Evolutionary conservation across 1,139 yeast genomes (phyloP), one percentile per base, ranked within the genome.

Genomic region (Geotrichum phurueaensis): DNA sequence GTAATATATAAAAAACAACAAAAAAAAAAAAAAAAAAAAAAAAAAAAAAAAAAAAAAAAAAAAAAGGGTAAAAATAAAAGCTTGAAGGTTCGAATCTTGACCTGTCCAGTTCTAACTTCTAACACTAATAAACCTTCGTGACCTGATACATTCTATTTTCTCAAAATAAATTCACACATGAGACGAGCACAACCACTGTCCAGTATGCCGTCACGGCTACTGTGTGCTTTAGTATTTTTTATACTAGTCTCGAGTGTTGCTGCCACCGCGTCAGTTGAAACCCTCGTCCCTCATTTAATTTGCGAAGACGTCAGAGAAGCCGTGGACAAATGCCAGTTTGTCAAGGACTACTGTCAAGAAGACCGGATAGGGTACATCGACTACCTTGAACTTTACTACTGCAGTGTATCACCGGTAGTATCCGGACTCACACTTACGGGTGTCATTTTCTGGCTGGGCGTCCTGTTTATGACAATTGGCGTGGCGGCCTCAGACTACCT

Each of bases 401-500:
- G 78, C 60, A 63, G 70, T 1, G 51, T 60, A 18, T 58, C 64
- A 2, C 60, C 62, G 12, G 60, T 65, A 2, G 63, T 60, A n/a
- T 55, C 65, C 10, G 63, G 56, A 1, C 31, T 65, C 7, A 25
- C 62, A 13, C 53, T 68, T 22, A 53, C 59, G 3, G 27, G 52
- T 25, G 54, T 66, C 18, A 60, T 68, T 1, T 49, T 70, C 12
- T 72, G 75, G 74, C 71, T 84, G 31, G 60, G 77, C 1, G 60
- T 78, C 1, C 72, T 84, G 23, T 88, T 89, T 70, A 75, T 84
- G 53, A 77, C 84, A 0, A 78, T 89, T 61, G 96, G 96, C 0
- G 73, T 84, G 20, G 83, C 92, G 0, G 92, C 96, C 0, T 84
- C 89, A 9, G 89, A 86, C 68, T 88, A 80, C 68, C 75, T 90